Evolutionary conservation across 768 basidiomycete genomes (phyloP), one percentile per base, ranked within the genome.

Genomic region (Piloderma croceum): DNA sequence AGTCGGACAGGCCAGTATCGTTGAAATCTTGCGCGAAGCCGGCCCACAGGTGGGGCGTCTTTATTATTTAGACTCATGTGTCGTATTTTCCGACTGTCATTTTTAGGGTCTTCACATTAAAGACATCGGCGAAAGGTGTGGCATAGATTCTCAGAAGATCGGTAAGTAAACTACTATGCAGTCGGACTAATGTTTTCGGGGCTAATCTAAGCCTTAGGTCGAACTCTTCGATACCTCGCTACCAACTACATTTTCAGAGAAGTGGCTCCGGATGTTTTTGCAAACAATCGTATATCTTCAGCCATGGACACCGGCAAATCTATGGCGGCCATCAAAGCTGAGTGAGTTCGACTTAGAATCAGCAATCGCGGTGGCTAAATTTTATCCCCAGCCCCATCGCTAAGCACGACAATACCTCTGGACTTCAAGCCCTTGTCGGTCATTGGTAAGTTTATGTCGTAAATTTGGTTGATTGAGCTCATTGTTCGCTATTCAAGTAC

Each of bases 401-500:
- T 18, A 36, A 49, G 31, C 46, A 43, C 47, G 39, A 29, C 25
- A 49, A 36, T 34, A 48, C 49, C 24, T 15, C 42, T 20, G 48
- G 49, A 3, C 21, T 51, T 2, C 42, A 51, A 3, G 59, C 57
- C 1, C 40, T 51, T 18, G 13, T 53, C 21, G 43, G 36, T 1
- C 50, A 55, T 34, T 17, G 27, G 54, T 54, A n/a, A 10, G 48
- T 52, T 2, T n/a, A 4, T 5, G 9, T 27, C n/a, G 12, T 12
- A 13, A 19, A 13, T 25, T 12, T 19, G n/a, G 25, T 11, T 35
- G 27, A 9, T 9, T 31, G 37, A 10, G 18, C 5, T 33, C 24
- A 6, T 7, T 10, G 24, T 31, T n/a, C 22, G 24, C 7, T 22
- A 13, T n/a, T 31, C 9, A 43, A 88, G 85, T 46, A 72, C 81